A percentile compares a stretch with the other conserved stretches of the same genome.
These are phyloP conservation scores for Fusarium hostae DNA, from an alignment of 2,329 filamentous ascomycete species.

Conservation along the genomic window DNA sequence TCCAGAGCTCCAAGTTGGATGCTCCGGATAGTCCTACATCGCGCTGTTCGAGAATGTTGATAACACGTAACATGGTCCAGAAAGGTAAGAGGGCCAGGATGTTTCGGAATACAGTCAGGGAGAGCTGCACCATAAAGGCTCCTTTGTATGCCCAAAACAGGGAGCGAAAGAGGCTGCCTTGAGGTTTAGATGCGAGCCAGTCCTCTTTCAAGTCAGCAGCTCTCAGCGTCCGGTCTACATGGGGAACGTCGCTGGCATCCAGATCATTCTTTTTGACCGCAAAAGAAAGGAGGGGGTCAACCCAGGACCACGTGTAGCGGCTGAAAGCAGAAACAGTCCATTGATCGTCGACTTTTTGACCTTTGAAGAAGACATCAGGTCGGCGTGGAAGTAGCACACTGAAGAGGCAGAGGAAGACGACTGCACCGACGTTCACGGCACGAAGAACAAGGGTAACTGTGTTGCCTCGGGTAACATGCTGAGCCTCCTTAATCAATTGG, in stretches of 20 bases:
- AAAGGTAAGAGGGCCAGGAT: conserved; percentile 77
- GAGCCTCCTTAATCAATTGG: conserved; percentile 55
- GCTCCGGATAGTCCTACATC: conserved; percentile 56
- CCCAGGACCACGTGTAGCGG: conserved; percentile 75
- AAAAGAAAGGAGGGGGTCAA: conserved; percentile 62
- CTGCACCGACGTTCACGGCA: conserved; percentile 57
- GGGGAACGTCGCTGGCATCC: conserved; percentile 70
- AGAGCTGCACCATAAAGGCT: conserved; percentile 68
- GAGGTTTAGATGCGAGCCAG: conserved; percentile 61
- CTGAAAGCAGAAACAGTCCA: conserved; percentile 69
- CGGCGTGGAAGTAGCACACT: conserved; percentile 71
- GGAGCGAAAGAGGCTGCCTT: conserved; percentile 67
- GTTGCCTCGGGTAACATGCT: conserved; percentile 47
- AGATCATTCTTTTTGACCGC: conserved; percentile 69
- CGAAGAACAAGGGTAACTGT: conserved; percentile 58
- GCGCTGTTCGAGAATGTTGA: conserved; percentile 71
- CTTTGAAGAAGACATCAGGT: conserved; percentile 72
- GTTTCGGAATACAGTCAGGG: conserved; percentile 63
- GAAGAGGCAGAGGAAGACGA: conserved; percentile 58
- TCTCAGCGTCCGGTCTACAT: conserved; percentile 66
- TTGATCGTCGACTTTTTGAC: conserved; percentile 70
- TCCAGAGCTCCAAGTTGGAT: conserved; percentile 65
- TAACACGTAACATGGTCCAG: conserved; percentile 72
- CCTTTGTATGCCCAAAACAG: conserved; percentile 68
- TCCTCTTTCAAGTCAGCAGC: conserved; percentile 60